Percentiles rank a stretch among this genome's conserved stretches.
phyloP scores from a whole-genome alignment of 768 basidiomycete species.

The Psilocybe sp. region DNA sequence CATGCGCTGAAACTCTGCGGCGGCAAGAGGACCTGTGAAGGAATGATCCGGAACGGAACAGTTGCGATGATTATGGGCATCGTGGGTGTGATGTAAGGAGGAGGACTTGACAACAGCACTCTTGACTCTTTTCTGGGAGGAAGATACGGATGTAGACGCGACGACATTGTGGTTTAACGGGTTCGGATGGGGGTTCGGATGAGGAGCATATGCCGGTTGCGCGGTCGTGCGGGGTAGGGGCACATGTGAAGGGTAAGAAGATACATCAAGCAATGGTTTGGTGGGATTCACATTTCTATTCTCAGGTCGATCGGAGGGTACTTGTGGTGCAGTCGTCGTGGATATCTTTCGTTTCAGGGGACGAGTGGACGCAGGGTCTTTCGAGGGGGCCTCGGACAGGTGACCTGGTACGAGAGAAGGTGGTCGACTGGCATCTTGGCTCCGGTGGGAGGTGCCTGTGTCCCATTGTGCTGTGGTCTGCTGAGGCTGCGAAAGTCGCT shows the following conservation, averaged over 20 bases:
- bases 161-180: no score
- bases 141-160: background rate
- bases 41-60: background rate
- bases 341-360: background rate
- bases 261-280: background rate
- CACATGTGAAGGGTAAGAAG: background rate
- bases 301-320: background rate
- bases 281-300: background rate
- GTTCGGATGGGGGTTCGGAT: background rate
- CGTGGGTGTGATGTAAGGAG: background rate
- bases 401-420: background rate
- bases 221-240: background rate
- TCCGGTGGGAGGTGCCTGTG: no score
- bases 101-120: background rate
- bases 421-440: no score
- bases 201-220: background rate
- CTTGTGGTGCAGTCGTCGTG: background rate
- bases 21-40: conserved; percentile 33
- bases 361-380: background rate
- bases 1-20: conserved; percentile 50
- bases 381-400: background rate
- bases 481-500: background rate
- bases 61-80: background rate
- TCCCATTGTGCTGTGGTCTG: no score
- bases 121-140: conserved; percentile 2